A percentile compares a stretch with the other conserved stretches of the same genome.
phyloP scores from a whole-genome alignment of 345 rosid species.

The Brassica cretica region DNA sequence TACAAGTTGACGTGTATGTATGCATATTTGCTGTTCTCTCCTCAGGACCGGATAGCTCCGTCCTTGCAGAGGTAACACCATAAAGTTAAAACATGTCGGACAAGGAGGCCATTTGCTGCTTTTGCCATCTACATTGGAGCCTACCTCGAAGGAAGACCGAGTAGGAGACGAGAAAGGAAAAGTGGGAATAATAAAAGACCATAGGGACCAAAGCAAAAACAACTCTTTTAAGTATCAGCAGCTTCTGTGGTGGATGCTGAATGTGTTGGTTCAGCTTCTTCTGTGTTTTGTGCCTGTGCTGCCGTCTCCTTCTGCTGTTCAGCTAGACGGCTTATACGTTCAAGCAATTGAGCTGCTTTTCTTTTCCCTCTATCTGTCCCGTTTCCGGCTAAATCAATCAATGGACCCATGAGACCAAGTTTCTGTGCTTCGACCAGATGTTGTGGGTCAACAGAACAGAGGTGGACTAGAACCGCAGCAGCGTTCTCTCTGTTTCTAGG shows the following conservation, averaged over 20 bases:
- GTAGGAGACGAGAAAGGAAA: constrained; percentile 4
- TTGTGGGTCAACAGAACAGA: constrained; percentile 75
- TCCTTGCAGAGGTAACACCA: constrained; percentile 31
- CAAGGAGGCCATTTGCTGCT: constrained; percentile 29
- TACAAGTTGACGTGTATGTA: constrained; percentile 41
- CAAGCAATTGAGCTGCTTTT: constrained; percentile 88
- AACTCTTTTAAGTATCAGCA: constrained; percentile 47
- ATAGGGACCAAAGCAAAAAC: neutral
- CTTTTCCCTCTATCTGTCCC: constrained; percentile 96
- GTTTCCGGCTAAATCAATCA: constrained; percentile 73
- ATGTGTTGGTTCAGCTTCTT: constrained; percentile 42
- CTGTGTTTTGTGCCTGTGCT: constrained; percentile 38
- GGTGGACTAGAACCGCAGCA: constrained; percentile 86
- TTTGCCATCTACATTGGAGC: constrained; percentile 28
- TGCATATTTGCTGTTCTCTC: constrained; percentile 37
- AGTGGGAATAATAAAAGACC: constrained; percentile 20
- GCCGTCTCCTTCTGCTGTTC: constrained; percentile 72
- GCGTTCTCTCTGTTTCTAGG: constrained; percentile 79
- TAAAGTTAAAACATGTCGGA: constrained; percentile 29
- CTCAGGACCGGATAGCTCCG: constrained; percentile 32
- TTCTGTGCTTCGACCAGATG: constrained; percentile 75
- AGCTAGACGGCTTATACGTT: constrained; percentile 65
- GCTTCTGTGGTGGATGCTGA: constrained; percentile 44
- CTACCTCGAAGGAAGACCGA: constrained; percentile 18
- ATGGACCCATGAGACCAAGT: constrained; percentile 72